Percentiles rank a stretch among this genome's conserved stretches.
phyloP scores from a whole-genome alignment of 306 rosid genomes.

The Pueraria montana region DNA sequence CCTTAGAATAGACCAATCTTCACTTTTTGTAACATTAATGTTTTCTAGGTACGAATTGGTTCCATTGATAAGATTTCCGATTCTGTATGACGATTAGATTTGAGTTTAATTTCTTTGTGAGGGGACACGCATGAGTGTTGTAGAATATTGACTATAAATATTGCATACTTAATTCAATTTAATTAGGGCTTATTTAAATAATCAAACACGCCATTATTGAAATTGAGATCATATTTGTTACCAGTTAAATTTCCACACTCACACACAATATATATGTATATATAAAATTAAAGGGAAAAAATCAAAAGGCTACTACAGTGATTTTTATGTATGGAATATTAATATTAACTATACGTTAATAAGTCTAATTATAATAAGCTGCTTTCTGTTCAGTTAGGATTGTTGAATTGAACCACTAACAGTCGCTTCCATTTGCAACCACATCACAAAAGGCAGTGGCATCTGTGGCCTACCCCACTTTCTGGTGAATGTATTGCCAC shows the following conservation, averaged over 20 bases:
- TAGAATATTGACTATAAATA: neutral
- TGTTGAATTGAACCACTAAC: slow-evolving; percentile 39
- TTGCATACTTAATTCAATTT: neutral
- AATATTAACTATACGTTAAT: too few species aligned
- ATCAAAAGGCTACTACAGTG: too few species aligned
- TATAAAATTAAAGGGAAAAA: too few species aligned
- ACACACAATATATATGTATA: too few species aligned
- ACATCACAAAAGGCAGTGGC: slow-evolving; percentile 50
- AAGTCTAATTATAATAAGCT: neutral
- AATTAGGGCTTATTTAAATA: neutral
- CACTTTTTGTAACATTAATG: slow-evolving; percentile 45
- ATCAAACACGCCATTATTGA: slow-evolving; percentile 1
- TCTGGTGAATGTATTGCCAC: slow-evolving; percentile 52
- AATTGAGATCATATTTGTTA: too few species aligned
- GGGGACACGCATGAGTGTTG: too few species aligned
- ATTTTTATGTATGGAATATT: too few species aligned
- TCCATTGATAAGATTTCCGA: slow-evolving; percentile 33
- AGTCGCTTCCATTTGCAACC: slow-evolving; percentile 39
- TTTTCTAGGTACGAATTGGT: neutral
- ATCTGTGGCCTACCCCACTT: slow-evolving; percentile 56
- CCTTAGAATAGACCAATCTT: slow-evolving; percentile 52
- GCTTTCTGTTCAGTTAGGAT: slow-evolving; percentile 21
- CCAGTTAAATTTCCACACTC: too few species aligned
- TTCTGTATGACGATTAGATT: slow-evolving; percentile 11
- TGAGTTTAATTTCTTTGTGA: neutral